These are phyloP conservation scores for Pseudopyrenochaeta lycopersici DNA, from an alignment of 2,329 filamentous ascomycete species.

Conservation along the genomic window DNA sequence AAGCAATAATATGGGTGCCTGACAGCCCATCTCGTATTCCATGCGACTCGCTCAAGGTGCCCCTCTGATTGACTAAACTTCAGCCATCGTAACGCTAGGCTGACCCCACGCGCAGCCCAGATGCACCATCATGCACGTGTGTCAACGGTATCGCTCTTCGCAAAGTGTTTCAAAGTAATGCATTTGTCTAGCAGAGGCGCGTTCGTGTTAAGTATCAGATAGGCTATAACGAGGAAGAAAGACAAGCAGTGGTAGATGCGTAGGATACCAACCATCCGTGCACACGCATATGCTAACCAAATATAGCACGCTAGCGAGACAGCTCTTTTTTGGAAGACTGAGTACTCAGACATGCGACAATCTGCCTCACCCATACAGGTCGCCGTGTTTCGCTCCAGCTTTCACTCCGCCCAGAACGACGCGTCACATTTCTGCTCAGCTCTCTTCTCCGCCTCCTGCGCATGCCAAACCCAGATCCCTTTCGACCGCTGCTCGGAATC, in stretches of 20 bases:
- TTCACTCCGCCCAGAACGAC: background rate
- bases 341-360: background rate
- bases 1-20: slow-evolving; percentile 3
- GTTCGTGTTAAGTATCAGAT: too few species aligned
- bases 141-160: too few species aligned
- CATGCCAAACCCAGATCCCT: background rate
- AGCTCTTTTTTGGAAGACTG: background rate
- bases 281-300: background rate
- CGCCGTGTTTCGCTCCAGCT: background rate
- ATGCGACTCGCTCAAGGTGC: background rate
- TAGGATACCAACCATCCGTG: background rate
- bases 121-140: too few species aligned
- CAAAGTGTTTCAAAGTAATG: too few species aligned
- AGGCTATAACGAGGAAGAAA: background rate
- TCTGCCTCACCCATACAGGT: background rate
- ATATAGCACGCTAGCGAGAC: background rate
- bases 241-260: background rate
- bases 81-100: background rate
- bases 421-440: background rate
- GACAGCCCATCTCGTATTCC: slow-evolving; percentile 10
- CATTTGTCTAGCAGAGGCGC: too few species aligned
- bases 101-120: background rate
- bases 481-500: background rate
- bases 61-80: background rate
- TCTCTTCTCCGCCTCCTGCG: background rate